Evolutionary conservation across 164 flowering plant genomes (phyloP).

Genomic region (Umbellularia californica): DNA sequence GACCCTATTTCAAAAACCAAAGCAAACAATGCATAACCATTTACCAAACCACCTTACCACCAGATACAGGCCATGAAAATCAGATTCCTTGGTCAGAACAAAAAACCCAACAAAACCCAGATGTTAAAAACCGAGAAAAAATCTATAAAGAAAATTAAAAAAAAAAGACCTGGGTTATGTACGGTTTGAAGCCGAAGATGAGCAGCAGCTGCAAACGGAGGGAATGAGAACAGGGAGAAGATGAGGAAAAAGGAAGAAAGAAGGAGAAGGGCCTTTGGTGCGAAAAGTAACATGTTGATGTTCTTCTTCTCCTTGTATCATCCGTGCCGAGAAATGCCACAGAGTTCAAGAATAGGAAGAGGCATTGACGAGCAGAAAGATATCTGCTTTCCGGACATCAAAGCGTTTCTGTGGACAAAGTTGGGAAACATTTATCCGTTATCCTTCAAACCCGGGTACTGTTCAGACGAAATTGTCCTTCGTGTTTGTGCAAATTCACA

Average conservation of each 20-base stretch:
- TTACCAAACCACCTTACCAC: neutral
- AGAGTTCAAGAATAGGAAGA: too few relatives aligned
- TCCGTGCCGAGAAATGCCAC: too few relatives aligned
- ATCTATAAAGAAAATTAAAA: neutral
- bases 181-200: neutral
- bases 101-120: slow-evolving; percentile 1
- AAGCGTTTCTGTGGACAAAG: too few relatives aligned
- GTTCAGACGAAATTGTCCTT: too few relatives aligned
- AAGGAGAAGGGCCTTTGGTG: slow-evolving; percentile 5
- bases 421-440: too few relatives aligned
- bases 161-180: neutral
- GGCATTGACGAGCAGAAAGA: too few relatives aligned
- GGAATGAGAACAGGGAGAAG: neutral
- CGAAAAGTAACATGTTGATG: slow-evolving; percentile 8
- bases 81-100: neutral
- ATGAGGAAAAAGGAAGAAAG: slow-evolving; percentile 8
- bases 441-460: too few relatives aligned
- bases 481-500: too few relatives aligned
- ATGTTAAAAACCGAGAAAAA: neutral
- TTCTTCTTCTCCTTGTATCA: too few relatives aligned
- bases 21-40: neutral
- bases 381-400: too few relatives aligned
- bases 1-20: neutral
- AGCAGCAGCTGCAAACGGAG: neutral
- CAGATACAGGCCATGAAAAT: neutral